Conservation (phyloP, 106 monocot species). For the Gastrodia elata region DNA sequence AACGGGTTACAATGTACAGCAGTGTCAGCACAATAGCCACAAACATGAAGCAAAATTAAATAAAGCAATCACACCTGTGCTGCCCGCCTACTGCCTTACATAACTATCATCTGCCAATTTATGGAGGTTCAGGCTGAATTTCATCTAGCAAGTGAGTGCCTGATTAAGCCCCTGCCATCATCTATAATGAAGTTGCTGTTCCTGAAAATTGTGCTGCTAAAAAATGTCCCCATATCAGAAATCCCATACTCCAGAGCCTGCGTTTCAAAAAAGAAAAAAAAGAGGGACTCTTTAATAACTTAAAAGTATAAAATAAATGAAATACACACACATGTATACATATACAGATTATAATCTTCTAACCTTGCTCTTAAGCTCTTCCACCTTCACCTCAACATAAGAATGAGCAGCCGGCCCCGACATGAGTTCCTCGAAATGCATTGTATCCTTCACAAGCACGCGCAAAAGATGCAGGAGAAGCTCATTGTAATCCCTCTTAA, state of each 20-base stretch:
- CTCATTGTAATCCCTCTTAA: constrained; percentile 90
- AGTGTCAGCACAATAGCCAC: not conserved
- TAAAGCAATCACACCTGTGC: not conserved
- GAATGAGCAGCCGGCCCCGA: constrained; percentile 29
- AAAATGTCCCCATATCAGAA: constrained; percentile 79
- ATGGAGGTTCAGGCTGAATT: not conserved
- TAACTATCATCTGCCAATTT: not conserved
- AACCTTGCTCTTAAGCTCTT: constrained; percentile 79
- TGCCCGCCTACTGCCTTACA: not conserved
- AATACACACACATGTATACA: not conserved
- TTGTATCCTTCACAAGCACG: constrained; percentile 64
- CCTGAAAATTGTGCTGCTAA: constrained; percentile 53
- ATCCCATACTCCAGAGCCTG: constrained; percentile 98
- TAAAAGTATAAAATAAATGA: not conserved
- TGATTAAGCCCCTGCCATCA: constrained; percentile 56
- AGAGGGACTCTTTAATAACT: not conserved
- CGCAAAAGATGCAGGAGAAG: constrained; percentile 72
- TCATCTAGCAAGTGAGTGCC: constrained; percentile 52
- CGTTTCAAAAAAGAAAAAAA: constrained; percentile 4
- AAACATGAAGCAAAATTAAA: not conserved
- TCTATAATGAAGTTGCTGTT: constrained; percentile 70
- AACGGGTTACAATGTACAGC: not conserved
- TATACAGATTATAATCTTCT: not conserved
- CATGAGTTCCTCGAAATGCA: constrained; percentile 80
- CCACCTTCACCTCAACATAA: constrained; percentile 73